These are phyloP conservation scores for Cardamine chenopodiifolia DNA, from an alignment of 345 rosid species.

Conservation along the genomic window DNA sequence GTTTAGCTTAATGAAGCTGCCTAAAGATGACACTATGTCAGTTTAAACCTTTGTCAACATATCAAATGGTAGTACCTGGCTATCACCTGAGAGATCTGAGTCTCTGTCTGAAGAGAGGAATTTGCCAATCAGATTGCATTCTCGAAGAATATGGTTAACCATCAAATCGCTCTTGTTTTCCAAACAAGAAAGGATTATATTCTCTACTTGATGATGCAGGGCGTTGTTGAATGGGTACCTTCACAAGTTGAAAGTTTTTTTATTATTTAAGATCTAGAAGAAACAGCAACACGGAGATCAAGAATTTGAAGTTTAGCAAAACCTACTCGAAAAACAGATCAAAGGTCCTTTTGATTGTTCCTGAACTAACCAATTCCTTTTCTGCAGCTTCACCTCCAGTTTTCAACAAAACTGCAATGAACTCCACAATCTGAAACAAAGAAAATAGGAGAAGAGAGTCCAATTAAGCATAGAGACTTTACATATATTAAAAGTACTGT, in stretches of 20 bases:
- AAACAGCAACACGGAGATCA: slow-evolving; percentile 8
- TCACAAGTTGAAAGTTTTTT: slow-evolving; percentile 37
- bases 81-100: slow-evolving; percentile 61
- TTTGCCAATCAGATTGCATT: slow-evolving; percentile 79
- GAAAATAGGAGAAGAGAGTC: neutral
- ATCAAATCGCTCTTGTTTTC: slow-evolving; percentile 69
- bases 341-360: slow-evolving; percentile 65
- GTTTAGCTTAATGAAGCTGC: slow-evolving; percentile 18
- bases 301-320: slow-evolving; percentile 32
- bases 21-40: slow-evolving; percentile 18
- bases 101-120: slow-evolving; percentile 69
- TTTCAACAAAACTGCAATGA: slow-evolving; percentile 84
- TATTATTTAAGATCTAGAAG: slow-evolving; percentile 17
- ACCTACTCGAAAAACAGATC: slow-evolving; percentile 90
- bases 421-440: slow-evolving; percentile 83
- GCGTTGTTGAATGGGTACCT: slow-evolving; percentile 98
- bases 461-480: slow-evolving; percentile 18
- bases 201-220: slow-evolving; percentile 94
- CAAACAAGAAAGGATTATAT: slow-evolving; percentile 78
- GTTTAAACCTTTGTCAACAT: slow-evolving; percentile 20
- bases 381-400: slow-evolving; percentile 82
- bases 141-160: slow-evolving; percentile 77
- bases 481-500: neutral
- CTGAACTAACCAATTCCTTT: slow-evolving; percentile 79
- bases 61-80: slow-evolving; percentile 54